These are phyloP conservation scores for Tetrapyrgos nigripes DNA, from an alignment of 1,284 basidiomycete species.

Conservation along the genomic window DNA sequence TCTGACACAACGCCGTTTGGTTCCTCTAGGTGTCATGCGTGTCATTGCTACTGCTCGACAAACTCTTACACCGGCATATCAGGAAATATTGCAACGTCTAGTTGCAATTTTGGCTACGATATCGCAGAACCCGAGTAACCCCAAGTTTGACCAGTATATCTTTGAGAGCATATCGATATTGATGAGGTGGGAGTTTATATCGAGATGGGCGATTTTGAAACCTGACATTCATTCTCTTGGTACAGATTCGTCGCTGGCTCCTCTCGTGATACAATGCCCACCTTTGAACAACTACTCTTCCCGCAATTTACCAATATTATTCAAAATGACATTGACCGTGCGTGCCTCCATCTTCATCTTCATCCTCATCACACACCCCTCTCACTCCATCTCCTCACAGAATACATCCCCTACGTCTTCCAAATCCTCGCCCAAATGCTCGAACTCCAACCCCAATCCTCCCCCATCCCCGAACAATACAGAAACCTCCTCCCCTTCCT, in stretches of 20 bases:
- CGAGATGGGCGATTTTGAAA: neutral
- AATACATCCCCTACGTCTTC: constrained; percentile 98
- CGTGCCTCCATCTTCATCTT: constrained; percentile 32
- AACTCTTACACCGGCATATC: constrained; percentile 73
- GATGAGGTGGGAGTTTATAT: constrained; percentile 64
- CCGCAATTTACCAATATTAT: constrained; percentile 90
- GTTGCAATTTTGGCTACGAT: constrained; percentile 87
- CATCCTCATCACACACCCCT: neutral
- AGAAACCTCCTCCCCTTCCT: constrained; percentile 83
- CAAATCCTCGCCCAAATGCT: constrained; percentile 97
- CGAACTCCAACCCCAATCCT: constrained; percentile 69
- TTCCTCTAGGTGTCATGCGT: constrained; percentile 81
- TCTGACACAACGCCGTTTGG: neutral
- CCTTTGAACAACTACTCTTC: constrained; percentile 87
- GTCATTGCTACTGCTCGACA: constrained; percentile 91
- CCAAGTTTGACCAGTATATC: constrained; percentile 96
- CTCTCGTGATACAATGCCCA: constrained; percentile 67
- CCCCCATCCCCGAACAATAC: constrained; percentile 78
- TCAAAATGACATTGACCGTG: constrained; percentile 91
- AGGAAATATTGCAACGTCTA: constrained; percentile 76
- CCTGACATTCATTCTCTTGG: constrained; percentile 5
- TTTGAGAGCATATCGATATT: constrained; percentile 96
- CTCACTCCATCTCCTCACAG: constrained; percentile 45
- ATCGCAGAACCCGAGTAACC: constrained; percentile 96
- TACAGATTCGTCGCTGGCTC: constrained; percentile 81